Evolutionary conservation across 176 grass and related monocot genomes (phyloP), one percentile per base, ranked within the genome.

Genomic region (Musa itinerans): DNA sequence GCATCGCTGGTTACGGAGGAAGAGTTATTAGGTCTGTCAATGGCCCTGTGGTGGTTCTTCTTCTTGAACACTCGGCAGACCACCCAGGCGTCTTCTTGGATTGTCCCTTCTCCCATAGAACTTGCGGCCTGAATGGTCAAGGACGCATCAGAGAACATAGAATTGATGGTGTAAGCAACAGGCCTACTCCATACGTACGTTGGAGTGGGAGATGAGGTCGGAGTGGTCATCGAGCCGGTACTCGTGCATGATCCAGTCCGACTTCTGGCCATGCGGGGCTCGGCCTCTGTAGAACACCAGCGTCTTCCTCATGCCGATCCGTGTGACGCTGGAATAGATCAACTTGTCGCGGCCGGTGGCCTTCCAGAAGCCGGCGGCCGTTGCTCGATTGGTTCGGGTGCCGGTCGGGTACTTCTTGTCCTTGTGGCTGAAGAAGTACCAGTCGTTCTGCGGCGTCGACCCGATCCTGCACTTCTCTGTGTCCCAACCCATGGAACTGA

Each of bases 361-460:
- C 79, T 99, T 99, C 95, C 95, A 99, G 79, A 99, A 94, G 0
- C 95, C 95, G 2, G 84, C 95, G 1, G 86, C 86, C 8, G 95
- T 99, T 3, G 95, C 95, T 13, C 95, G 80, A 84, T 94, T 99
- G 65, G 95, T 99, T 9, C 95, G 70, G 21, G 90, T 99, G 23
- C 95, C 95, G n/a, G 95, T 99, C 0, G 95, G 95, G 56, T 99
- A 99, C 81, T 99, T 99, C 83, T 99, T 99, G 76, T 99, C 95
- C 81, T 99, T 99, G 83, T 99, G 95, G 78, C 95, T 99, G 75
- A 99, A 99, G 95, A 99, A 99, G 51, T 99, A 99, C 95, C 95
- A 99, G 76, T 99, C 95, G 72, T 89, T 99, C 87, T 99, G 95
- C 51, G 95, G 88, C 5, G 90, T 92, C 0, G 95, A 87, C 0